Percentiles rank a stretch among this genome's conserved stretches.
These are phyloP conservation scores for Nemania bipapillata DNA, from an alignment of 2,329 filamentous ascomycete species.

Conservation along the genomic window DNA sequence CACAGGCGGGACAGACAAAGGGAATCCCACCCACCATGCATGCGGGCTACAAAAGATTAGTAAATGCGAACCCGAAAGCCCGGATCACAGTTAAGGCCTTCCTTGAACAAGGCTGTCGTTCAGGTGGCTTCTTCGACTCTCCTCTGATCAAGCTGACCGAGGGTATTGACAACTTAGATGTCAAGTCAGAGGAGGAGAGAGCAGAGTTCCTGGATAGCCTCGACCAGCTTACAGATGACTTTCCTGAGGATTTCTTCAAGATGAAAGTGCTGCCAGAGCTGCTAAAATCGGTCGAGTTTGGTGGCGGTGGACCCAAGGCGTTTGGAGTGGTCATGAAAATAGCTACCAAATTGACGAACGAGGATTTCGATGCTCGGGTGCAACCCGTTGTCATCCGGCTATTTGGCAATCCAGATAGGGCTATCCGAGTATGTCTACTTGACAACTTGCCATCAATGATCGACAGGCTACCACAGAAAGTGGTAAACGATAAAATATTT, in stretches of 20 bases:
- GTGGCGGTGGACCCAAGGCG: constrained; percentile 91
- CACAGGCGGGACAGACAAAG: constrained; percentile 87
- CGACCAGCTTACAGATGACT: constrained; percentile 88
- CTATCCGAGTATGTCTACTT: constrained; percentile 87
- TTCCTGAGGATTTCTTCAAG: constrained; percentile 97
- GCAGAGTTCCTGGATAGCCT: constrained; percentile 89
- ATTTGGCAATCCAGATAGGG: constrained; percentile 90
- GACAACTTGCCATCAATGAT: constrained; percentile 93
- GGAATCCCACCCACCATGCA: constrained; percentile 89
- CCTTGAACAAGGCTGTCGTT: constrained; percentile 84
- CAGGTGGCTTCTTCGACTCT: constrained; percentile 90
- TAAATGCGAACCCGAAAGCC: constrained; percentile 88
- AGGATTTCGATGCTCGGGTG: constrained; percentile 87
- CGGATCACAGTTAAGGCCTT: constrained; percentile 86
- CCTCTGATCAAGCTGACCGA: constrained; percentile 91
- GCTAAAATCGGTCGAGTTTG: constrained; percentile 98
- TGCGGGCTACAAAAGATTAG: constrained; percentile 86
- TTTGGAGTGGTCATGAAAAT: constrained; percentile 92
- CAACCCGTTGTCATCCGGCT: constrained; percentile 87
- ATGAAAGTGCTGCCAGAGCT: constrained; percentile 95
- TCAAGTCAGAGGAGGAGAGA: constrained; percentile 85
- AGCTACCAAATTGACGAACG: constrained; percentile 82
- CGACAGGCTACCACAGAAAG: constrained; percentile 84
- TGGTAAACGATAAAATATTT: constrained; percentile 96
- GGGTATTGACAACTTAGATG: constrained; percentile 88